Base-by-base conservation (phyloP, 164 flowering plant genomes). In the Brasenia schreberi region DNA sequence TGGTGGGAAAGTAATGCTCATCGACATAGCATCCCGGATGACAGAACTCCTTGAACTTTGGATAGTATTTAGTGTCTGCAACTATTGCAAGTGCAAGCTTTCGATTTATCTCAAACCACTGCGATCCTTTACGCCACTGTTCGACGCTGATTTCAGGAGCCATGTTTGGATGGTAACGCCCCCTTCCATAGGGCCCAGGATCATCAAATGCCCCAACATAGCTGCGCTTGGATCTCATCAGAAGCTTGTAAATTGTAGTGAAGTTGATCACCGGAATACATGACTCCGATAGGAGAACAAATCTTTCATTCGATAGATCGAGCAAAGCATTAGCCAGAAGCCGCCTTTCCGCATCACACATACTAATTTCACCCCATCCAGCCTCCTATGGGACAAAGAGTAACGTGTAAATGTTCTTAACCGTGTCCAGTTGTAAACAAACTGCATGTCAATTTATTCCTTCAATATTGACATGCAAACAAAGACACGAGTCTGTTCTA, bases 341-440 rank as follows among this genome's bases (percentile, higher is more conserved):
- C 60, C 98, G 80, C 73, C 92, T 87, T 71, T 92, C 98, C 0
- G 97, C 96, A 76, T 92, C 96, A 62, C 96, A 92, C 84, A 92
- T 84, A 68, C 90, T 92, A 91, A 92, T 92, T 78, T 1, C 70
- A 59, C 98, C 98, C 98, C 98, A 92, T 69, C 87, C 88, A 0
- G 87, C 78, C 27, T 76, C 74, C 98, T 92, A 4, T 45, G 12
- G 53, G 12, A 45, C 53, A 45, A 4, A 45, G 11, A 5, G 7
- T 5, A 45, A 7, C 7, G 7, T 7, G 7, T 7, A 45, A 45
- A 45, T 45, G 53, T 45, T 44, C 52, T 44, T 45, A 45, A 23
- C 27, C 2, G 2, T 23, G 27, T 23, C 27, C 27, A 23, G 27
- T 23, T 23, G 2, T 23, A 23, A 23, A 23, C 27, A 23, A 23